phyloP scores from a whole-genome alignment of 441 rosid genomes.

The Syzygium syzygioides region DNA sequence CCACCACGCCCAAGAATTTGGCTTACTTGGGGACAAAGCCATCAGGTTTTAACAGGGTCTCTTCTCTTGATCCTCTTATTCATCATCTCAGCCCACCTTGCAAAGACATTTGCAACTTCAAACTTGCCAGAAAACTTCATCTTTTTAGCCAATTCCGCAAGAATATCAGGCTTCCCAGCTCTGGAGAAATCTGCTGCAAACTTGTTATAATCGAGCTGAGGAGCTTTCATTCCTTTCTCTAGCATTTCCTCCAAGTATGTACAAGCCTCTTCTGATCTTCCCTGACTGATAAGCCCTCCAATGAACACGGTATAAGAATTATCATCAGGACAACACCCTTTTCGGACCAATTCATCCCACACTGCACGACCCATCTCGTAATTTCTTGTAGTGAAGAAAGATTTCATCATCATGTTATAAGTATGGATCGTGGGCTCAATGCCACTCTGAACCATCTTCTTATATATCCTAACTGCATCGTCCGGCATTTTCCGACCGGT shows the following conservation, averaged over 20 bases:
- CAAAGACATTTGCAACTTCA: slow-evolving; percentile 55
- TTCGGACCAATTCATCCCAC: slow-evolving; percentile 75
- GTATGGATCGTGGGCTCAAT: slow-evolving; percentile 67
- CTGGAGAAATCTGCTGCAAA: slow-evolving; percentile 73
- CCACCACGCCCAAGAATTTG: background rate
- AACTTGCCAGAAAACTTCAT: slow-evolving; percentile 69
- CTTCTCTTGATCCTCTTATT: slow-evolving; percentile 41
- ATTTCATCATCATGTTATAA: slow-evolving; percentile 77
- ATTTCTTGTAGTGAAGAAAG: slow-evolving; percentile 57
- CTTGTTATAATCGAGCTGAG: slow-evolving; percentile 74
- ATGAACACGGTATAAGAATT: slow-evolving; percentile 64
- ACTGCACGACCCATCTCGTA: slow-evolving; percentile 48
- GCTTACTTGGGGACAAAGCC: background rate
- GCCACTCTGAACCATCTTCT: slow-evolving; percentile 55
- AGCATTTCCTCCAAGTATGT: slow-evolving; percentile 78
- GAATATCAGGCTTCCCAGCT: slow-evolving; percentile 53
- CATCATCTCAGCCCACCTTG: slow-evolving; percentile 49
- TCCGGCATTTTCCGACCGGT: slow-evolving; percentile 47
- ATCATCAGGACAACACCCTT: slow-evolving; percentile 71
- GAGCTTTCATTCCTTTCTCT: slow-evolving; percentile 82
- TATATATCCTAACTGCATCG: slow-evolving; percentile 58
- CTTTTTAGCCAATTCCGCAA: slow-evolving; percentile 68
- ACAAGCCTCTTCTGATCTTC: slow-evolving; percentile 61
- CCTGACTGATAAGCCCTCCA: slow-evolving; percentile 50
- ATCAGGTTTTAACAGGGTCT: slow-evolving; percentile 5